Conservation (phyloP, 257 asterid species). For the Nicotiana undulata region DNA sequence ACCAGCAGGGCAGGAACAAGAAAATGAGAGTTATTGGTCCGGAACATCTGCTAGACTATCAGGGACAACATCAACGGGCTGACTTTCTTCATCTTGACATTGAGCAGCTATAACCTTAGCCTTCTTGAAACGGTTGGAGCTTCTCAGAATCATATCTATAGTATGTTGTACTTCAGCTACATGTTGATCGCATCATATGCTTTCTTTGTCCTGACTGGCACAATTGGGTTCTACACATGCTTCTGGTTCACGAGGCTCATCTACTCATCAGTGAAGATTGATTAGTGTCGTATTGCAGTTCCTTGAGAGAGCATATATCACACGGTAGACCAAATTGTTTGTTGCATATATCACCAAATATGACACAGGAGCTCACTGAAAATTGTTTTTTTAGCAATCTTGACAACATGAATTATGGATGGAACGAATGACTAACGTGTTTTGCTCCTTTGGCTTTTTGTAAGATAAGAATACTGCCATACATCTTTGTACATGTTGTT, state of each 20-base stretch:
- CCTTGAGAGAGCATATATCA: too few species aligned
- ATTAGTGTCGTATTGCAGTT: too few species aligned
- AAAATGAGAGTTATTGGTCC: background rate
- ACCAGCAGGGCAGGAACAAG: background rate
- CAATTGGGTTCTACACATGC: too few species aligned
- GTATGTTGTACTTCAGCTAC: background rate
- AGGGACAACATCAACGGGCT: conserved; percentile 39
- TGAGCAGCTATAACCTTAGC: conserved; percentile 53
- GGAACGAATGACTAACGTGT: conserved; percentile 60
- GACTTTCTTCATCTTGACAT: conserved; percentile 31
- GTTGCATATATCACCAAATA: conserved; percentile 17
- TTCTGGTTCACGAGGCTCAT: too few species aligned
- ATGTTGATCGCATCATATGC: too few species aligned
- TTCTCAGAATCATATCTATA: conserved; percentile 49
- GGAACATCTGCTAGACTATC: conserved; percentile 26
- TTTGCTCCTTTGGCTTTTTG: conserved; percentile 1
- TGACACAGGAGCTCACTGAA: conserved; percentile 57
- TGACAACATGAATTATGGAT: conserved; percentile 66
- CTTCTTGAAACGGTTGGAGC: conserved; percentile 66
- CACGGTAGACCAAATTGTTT: too few species aligned
- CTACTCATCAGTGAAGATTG: too few species aligned
- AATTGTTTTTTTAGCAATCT: conserved; percentile 69
- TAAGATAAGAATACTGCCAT: conserved; percentile 12
- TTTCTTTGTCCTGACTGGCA: too few species aligned
- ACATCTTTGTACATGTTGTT: conserved; percentile 45